These are phyloP conservation scores for Colletotrichum trifolii DNA, from an alignment of 2,329 filamentous ascomycete species.

Conservation along the genomic window DNA sequence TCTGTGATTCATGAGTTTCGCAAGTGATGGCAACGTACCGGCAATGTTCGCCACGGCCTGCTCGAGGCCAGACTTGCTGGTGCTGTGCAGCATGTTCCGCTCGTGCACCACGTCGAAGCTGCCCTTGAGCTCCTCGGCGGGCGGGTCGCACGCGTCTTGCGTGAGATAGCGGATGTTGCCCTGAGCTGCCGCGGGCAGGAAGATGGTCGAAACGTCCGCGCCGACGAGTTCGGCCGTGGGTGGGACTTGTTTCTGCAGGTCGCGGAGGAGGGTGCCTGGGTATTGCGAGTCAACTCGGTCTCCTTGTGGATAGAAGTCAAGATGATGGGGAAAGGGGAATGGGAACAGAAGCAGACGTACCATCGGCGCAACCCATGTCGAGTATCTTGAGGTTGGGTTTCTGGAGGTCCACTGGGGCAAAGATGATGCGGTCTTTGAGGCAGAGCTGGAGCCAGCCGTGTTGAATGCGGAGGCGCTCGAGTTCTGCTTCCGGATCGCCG, in stretches of 20 bases:
- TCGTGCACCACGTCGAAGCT: slow-evolving; percentile 31
- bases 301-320: not conserved
- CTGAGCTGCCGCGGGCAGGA: slow-evolving; percentile 24
- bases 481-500: slow-evolving; percentile 35
- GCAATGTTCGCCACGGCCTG: slow-evolving; percentile 22
- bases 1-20: not conserved
- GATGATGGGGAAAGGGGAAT: not conserved
- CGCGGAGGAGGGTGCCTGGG: slow-evolving; percentile 34
- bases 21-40: not conserved
- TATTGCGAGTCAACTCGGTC: not conserved
- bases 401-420: slow-evolving; percentile 33
- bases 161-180: slow-evolving; percentile 34
- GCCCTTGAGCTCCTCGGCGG: slow-evolving; percentile 3
- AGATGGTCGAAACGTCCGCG: slow-evolving; percentile 29
- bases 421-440: slow-evolving; percentile 27
- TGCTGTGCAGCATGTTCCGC: slow-evolving; percentile 29
- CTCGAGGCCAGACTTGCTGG: slow-evolving; percentile 12
- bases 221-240: slow-evolving; percentile 35
- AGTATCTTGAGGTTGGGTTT: slow-evolving; percentile 29
- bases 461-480: slow-evolving; percentile 34
- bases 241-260: slow-evolving; percentile 35
- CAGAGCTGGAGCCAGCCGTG: slow-evolving; percentile 33
- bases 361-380: slow-evolving; percentile 38
- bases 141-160: slow-evolving; percentile 29
- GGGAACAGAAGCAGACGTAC: not conserved